Base-by-base conservation (phyloP, 169 alveolate genomes). In the Miamiensis avidus region DNA sequence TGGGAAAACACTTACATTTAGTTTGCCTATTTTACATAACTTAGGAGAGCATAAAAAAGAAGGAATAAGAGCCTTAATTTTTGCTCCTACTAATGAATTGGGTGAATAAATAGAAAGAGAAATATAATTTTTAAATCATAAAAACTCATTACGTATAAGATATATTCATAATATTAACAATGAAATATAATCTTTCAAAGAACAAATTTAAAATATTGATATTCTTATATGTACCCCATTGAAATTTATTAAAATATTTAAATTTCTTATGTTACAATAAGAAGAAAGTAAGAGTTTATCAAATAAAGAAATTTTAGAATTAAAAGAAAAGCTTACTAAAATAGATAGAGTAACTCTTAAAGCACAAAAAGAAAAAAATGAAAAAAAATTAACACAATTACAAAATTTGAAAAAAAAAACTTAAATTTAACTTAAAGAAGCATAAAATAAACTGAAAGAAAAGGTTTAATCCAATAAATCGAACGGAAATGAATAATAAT, bases 81-180 rank as follows among this genome's bases (percentile, higher is more conserved):
- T 94, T 76, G 90, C 95, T 16, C 97, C 97, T 1, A 92, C 97
- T 29, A 89, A 93, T 82, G 98, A 94, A 91, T 92, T 95, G 27
- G 92, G 95, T 32, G 89, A 92, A 4, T 93, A 95, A 86, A 86
- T 94, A 26, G 89, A 82, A 78, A 95, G 93, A 82, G 95, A 94
- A 87, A 72, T 93, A n/a, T 73, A 75, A 30, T 81, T 29, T 28
- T 75, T 86, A 25, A 81, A 74, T 79, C 29, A 72, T 76, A 87
- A 84, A 81, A 83, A 65, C 79, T 87, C 73, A 82, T 85, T 81
- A 64, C 86, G 79, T 76, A 84, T 78, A 64, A 89, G 84, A 86
- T 82, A 82, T 64, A 88, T 86, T 73, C 85, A 75, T 82, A 77
- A 82, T 81, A 82, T 77, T 86, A 89, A 75, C 76, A 89, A 81